Evolutionary conservation across 2,329 filamentous ascomycete genomes (phyloP).

Genomic region (Arachnopeziza araneosa): DNA sequence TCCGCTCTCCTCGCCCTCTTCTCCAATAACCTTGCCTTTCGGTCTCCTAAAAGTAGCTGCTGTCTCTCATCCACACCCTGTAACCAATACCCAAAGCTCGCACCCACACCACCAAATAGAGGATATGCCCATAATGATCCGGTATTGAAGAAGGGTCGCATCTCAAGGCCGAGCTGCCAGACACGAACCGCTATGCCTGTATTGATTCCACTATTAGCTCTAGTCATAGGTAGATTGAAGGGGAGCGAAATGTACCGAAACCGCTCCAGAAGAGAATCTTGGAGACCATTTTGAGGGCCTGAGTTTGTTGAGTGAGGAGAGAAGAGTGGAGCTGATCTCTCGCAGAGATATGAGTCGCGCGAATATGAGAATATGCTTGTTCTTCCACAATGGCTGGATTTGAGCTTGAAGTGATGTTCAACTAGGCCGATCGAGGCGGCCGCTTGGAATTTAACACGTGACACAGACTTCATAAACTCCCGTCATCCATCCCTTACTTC

Average conservation of each 20-base stretch:
- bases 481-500: not conserved
- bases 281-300: slow-evolving; percentile 29
- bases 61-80: slow-evolving; percentile 84
- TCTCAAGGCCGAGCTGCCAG: slow-evolving; percentile 98
- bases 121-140: slow-evolving; percentile 88
- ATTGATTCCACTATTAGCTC: slow-evolving; percentile 17
- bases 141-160: slow-evolving; percentile 87
- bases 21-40: slow-evolving; percentile 76
- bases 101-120: slow-evolving; percentile 77
- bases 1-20: slow-evolving; percentile 78
- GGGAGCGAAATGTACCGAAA: slow-evolving; percentile 65
- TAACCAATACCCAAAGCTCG: slow-evolving; percentile 95
- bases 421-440: not conserved
- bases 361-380: slow-evolving; percentile 1
- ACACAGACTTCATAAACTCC: not conserved
- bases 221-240: slow-evolving; percentile 7
- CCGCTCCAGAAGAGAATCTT: slow-evolving; percentile 77
- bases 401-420: not conserved
- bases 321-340: not conserved
- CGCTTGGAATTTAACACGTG: not conserved
- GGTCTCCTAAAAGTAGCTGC: slow-evolving; percentile 67
- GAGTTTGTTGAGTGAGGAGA: not conserved
- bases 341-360: not conserved
- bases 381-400: slow-evolving; percentile 10
- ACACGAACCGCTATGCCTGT: slow-evolving; percentile 84